Evolutionary conservation across 495 filamentous ascomycete genomes (phyloP), one percentile per base, ranked within the genome.

Genomic region (Cairneyella variabilis): DNA sequence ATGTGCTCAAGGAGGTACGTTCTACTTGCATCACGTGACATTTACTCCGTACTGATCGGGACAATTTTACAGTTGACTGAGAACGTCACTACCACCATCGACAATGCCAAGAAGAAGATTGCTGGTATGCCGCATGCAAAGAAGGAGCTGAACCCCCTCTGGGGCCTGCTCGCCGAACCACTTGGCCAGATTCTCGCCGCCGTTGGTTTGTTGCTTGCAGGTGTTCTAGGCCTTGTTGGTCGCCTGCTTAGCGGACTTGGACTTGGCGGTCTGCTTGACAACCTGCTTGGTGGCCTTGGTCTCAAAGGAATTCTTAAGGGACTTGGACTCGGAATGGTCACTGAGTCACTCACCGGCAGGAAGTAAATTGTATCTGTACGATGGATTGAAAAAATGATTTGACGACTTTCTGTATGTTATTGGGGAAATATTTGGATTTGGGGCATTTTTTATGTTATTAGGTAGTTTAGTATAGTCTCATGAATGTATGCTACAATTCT

Each of bases 111-210:
- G 78, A 85, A 82, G 67, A 86, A 86, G 71, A 86, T 96, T 50
- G 83, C 86, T 60, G 87, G 88, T 63, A 91, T 96, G 86, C 91
- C 91, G 14, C 84, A 91, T 53, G 91, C 90, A 21, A 93, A 96
- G 83, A 95, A 96, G 76, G 82, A 88, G 69, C 78, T 97, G 45
- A 96, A 90, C 64, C 90, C 91, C 1, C 82, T 96, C 26, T 90
- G 90, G 88, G 85, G 76, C 32, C 69, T 96, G 42, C 72, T 96
- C 32, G 84, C 83, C 32, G 82, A 96, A 73, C 91, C 91, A 14
- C 74, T 96, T 18, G 89, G 90, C 79, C 91, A 96, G 77, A 96
- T 96, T 67, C 77, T 97, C 52, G 90, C 91, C 5, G 91, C 88
- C 14, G 91, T 97, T 12, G 91, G 91, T 9, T 70, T 97, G 49